Evolutionary conservation across 495 filamentous ascomycete genomes (phyloP), one percentile per base, ranked within the genome.

Genomic region (Cercophora sp.): DNA sequence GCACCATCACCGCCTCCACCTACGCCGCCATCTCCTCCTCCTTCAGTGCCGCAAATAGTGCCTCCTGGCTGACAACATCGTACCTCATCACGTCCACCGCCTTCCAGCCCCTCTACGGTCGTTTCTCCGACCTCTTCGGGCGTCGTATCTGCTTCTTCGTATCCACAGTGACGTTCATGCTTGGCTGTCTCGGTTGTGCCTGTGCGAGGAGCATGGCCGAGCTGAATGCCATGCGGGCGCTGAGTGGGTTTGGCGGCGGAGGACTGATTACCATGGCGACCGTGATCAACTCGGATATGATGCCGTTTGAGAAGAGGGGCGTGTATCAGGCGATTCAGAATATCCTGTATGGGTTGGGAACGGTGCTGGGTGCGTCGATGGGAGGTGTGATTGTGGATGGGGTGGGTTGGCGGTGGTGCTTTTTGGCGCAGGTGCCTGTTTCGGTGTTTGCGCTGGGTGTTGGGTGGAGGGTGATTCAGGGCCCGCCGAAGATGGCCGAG

Each of bases 31-130:
- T 86, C 59, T 80, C 79, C 54, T 78, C 76, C 24, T 72, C 76
- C 39, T 79, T 80, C 45, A 64, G 66, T 48, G 75, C 74, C 5
- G 71, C 73, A 8, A 76, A 78, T 53, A 77, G 73, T 5, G 70
- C 75, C 2, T 74, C 68, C 5, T 91, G 86, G 86, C 78, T 86
- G 2, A 87, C 85, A 8, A 89, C 85, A 2, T 87, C 85, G 4
- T 85, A 85, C 23, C 66, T 89, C 15, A 85, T 91, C 51, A 84
- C 85, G 1, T 86, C 85, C 60, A 86, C 84, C 3, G 81, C 84
- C 49, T 87, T 25, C 23, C 22, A 45, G 23, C 41, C 24, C 41
- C 10, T 45, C 10, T 16, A 45, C 10, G 24, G 41, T 22, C 24
- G 41, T n/a, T 45, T 45, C 41, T 45, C 41, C 0, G 41, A 45